These are phyloP conservation scores for Cutaneotrichosporon mucoides DNA, from an alignment of 1,284 basidiomycete genomes.

Conservation along the genomic window DNA sequence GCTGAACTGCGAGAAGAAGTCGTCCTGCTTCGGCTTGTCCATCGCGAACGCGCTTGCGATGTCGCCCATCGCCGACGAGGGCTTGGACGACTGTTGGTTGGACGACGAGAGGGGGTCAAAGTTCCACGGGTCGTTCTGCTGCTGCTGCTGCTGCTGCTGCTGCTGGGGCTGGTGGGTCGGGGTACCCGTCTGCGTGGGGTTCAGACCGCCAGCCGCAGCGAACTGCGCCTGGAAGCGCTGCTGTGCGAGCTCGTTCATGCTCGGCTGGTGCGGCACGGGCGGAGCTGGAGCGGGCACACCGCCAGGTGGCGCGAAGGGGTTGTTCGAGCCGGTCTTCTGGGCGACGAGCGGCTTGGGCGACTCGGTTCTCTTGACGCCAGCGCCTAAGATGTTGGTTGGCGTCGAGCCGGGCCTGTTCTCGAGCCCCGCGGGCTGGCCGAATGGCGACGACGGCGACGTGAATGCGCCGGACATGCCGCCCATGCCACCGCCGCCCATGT, in stretches of 20 bases:
- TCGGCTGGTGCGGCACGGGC: slow-evolving; percentile 68
- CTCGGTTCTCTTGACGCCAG: slow-evolving; percentile 40
- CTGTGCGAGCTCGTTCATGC: slow-evolving; percentile 73
- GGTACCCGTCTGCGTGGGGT: background rate
- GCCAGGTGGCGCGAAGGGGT: slow-evolving; percentile 81
- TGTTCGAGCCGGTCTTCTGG: slow-evolving; percentile 88
- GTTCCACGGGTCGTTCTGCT: slow-evolving; percentile 6
- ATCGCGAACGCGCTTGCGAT: slow-evolving; percentile 44
- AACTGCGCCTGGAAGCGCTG: slow-evolving; percentile 38
- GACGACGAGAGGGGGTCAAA: slow-evolving; percentile 1
- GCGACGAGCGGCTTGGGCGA: slow-evolving; percentile 60
- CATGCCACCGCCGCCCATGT: background rate
- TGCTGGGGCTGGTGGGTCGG: background rate
- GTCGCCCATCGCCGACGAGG: slow-evolving; percentile 33
- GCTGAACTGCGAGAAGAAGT: slow-evolving; percentile 35
- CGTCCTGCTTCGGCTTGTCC: slow-evolving; percentile 18
- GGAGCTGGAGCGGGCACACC: slow-evolving; percentile 51
- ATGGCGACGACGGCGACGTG: slow-evolving; percentile 54
- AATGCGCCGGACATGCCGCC: slow-evolving; percentile 1
- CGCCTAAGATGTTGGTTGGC: slow-evolving; percentile 4
- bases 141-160: slow-evolving; percentile 9
- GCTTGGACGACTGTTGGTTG: slow-evolving; percentile 1
- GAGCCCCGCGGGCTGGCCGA: slow-evolving; percentile 41
- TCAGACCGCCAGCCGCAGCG: slow-evolving; percentile 11
- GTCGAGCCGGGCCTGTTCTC: slow-evolving; percentile 3